Evolutionary conservation across 495 filamentous ascomycete species (phyloP), one percentile per base, ranked within the genome.

Genomic region (Xanthoparmelia taractica): DNA sequence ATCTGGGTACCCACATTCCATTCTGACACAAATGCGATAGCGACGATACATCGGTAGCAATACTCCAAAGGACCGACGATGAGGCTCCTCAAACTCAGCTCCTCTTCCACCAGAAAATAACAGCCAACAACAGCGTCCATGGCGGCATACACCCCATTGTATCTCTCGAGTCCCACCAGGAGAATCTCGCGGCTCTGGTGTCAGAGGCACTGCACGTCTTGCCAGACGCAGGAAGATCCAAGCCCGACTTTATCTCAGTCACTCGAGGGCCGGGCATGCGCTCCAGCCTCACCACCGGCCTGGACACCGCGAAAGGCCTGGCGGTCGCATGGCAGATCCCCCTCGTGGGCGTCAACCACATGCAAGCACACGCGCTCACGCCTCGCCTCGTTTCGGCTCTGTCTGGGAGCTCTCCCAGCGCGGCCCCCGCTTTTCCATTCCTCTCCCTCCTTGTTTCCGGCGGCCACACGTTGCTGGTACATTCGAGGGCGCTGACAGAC

Each of bases 281-380:
- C 4, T 77, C 86, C 18, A 86, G 86, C 67, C 78, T 98, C 6
- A 78, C 84, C 6, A 80, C 84, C 8, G 94, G 94, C 0, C 70
- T 97, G 6, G 87, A 94, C 71, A 87, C 84, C 2, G 94, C 91
- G 23, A 97, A 97, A 73, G 94, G 68, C 23, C 82, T 98, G 7
- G 87, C 92, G 1, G 75, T 89, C 33, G 92, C 88, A 40, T 93
- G 87, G 89, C 80, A 86, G 57, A 77, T 91, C 4, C 91, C 92
- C 4, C 74, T 97, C 34, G 71, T 97, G 4, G 94, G 84, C 0
- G 90, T 97, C 0, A 86, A 98, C 69, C 94, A 98, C 73, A 97
- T 98, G 94, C 92, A 97, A 71, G 94, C 93, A 18, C 94, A 98
- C 73, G 84, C 92, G 4, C 72, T 98, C 56, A 97, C 94, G 8